Base-by-base conservation (phyloP, 2,329 filamentous ascomycete genomes). In the Rhynchosporium secalis region DNA sequence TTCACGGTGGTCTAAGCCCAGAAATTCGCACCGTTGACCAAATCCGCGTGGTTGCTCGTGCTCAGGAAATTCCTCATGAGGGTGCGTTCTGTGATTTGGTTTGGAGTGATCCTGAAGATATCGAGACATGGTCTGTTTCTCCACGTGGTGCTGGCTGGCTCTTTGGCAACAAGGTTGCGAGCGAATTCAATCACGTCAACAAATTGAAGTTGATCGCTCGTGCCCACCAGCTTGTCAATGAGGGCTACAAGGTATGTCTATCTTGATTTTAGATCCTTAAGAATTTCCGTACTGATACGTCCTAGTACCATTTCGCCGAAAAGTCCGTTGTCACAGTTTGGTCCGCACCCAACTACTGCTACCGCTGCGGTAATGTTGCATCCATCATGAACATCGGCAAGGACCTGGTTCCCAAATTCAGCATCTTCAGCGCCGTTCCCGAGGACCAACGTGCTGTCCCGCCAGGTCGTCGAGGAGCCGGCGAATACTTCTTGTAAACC, bases 381-480 rank as follows among this genome's bases (percentile, higher is more conserved):
- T 87, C 84, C 4, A 96, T 97, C 74, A 96, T 96, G 88, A 92
- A 92, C 58, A 87, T 97, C 33, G 87, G 89, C 68, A 89, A 90
- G 72, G 89, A 95, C 72, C 81, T 97, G 58, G 87, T 92, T 64
- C 92, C 94, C 38, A 91, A 90, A 72, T 99, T 99, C 79, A 95
- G 89, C 75, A 95, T 96, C 72, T 96, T 96, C 80, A 89, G 86
- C 36, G 91, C 91, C 38, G 91, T 96, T n/a, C 91, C 92, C 0
- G 91, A 95, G 71, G 88, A 95, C 69, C 84, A 90, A 76, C 83
- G 92, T 64, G 90, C 92, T 61, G 88, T 94, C 8, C 91, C 91
- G 2, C 86, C 88, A 10, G 90, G 84, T 60, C 81, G 86, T 48
- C 80, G 86, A 66, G 86, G 86, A 33, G 85, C 86, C 15, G 85